These are phyloP conservation scores for Bimuria novae-zelandiae DNA, from an alignment of 2,329 filamentous ascomycete species.

Conservation along the genomic window DNA sequence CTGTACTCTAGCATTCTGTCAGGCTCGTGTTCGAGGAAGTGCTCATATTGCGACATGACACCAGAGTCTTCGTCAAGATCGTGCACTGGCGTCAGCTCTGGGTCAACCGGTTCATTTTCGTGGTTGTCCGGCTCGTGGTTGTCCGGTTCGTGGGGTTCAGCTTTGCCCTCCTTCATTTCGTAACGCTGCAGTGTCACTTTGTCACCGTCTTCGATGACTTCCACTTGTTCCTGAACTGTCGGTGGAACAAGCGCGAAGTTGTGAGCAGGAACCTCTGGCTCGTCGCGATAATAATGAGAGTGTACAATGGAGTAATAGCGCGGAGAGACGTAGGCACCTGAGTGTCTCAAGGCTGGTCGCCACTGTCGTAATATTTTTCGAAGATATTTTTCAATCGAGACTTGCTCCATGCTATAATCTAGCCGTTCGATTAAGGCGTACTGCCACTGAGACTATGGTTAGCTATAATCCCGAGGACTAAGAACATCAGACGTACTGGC, in stretches of 20 bases:
- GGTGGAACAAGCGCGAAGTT: constrained; percentile 6
- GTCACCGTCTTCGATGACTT: constrained; percentile 1
- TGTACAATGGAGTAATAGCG: not conserved
- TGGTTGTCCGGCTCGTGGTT: no score
- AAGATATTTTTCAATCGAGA: not conserved
- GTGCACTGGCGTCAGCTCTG: no score
- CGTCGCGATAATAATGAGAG: not conserved
- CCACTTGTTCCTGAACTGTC: not conserved
- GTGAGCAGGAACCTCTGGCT: constrained; percentile 4
- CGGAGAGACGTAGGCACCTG: not conserved
- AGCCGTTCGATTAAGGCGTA: constrained; percentile 9
- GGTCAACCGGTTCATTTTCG: no score
- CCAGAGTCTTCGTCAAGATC: no score
- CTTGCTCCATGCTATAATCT: constrained; percentile 7
- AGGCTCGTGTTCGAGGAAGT: no score
- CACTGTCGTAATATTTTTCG: not conserved
- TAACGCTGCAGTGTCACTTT: constrained; percentile 8
- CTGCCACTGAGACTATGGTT: constrained; percentile 8
- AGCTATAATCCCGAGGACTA: not conserved
- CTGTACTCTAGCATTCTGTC: no score
- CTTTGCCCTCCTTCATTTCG: no score
- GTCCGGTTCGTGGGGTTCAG: no score
- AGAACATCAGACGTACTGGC: constrained; percentile 1
- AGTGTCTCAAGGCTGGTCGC: not conserved
- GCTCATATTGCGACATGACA: no score